A percentile compares a stretch with the other conserved stretches of the same genome.
Evolutionary conservation across 768 basidiomycete genomes (phyloP).

Genomic region (Mycena rebaudengoi): DNA sequence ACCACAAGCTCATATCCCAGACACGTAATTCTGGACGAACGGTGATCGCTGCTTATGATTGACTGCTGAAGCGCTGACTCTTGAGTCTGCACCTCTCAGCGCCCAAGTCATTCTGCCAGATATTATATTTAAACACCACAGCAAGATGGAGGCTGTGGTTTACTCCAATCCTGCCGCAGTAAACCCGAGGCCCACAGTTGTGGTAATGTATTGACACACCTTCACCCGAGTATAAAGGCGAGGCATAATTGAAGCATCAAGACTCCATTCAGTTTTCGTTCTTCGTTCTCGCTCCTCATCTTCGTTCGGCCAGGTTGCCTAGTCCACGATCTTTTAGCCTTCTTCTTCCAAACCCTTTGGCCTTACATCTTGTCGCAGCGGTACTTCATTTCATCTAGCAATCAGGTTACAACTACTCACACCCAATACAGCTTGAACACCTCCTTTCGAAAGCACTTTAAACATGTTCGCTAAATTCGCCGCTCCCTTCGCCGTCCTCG

Average conservation of each 20-base stretch:
- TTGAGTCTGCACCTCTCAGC: too few relatives aligned
- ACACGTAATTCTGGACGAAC: too few relatives aligned
- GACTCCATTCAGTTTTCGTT: conserved; percentile 27
- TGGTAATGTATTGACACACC: conserved; percentile 17
- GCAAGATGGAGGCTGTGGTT: too few relatives aligned
- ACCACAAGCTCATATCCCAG: too few relatives aligned
- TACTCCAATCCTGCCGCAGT: background rate
- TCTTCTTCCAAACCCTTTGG: conserved; percentile 34
- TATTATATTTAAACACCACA: too few relatives aligned
- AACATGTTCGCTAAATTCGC: conserved; percentile 20
- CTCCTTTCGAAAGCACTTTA: conserved; percentile 3
- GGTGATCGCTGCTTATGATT: too few relatives aligned
- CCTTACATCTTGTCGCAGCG: conserved; percentile 37
- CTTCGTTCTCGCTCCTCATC: conserved; percentile 39
- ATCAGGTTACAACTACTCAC: too few relatives aligned
- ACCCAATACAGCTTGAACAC: conserved; percentile 27
- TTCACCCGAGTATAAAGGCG: conserved; percentile 14
- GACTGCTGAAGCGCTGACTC: too few relatives aligned
- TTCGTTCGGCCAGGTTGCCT: conserved; percentile 48
- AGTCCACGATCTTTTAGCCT: conserved; percentile 34
- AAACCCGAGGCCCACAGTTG: conserved; percentile 9
- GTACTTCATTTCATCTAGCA: too few relatives aligned
- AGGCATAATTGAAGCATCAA: background rate
- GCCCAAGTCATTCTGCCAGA: too few relatives aligned
- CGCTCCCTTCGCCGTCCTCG: conserved; percentile 11